Conservation (phyloP, 768 basidiomycete genomes). For the Suillus paluster region DNA sequence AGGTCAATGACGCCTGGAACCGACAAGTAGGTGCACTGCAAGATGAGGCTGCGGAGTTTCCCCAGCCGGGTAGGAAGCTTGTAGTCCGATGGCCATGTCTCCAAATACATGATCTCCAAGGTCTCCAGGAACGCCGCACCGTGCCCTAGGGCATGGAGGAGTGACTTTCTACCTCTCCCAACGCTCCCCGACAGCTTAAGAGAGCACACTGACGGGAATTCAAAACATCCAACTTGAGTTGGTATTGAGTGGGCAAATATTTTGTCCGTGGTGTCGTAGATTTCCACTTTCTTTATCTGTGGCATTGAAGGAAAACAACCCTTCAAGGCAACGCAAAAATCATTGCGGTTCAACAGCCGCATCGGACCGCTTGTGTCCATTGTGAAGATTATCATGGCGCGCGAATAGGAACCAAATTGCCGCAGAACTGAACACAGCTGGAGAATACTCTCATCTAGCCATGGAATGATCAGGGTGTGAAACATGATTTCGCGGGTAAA, state of each 20-base stretch:
- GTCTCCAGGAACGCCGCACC: neutral
- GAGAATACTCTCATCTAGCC: conserved; percentile 21
- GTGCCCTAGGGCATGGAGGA: neutral
- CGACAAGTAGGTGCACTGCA: conserved; percentile 5
- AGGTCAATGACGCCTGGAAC: neutral
- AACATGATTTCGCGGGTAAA: conserved; percentile 18
- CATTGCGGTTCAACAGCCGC: neutral
- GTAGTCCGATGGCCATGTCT: neutral
- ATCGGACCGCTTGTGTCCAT: neutral
- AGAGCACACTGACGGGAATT: neutral
- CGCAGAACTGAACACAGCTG: neutral
- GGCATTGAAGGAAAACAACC: neutral
- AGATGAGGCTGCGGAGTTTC: conserved; percentile 5
- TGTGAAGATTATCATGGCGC: neutral
- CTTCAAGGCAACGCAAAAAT: neutral
- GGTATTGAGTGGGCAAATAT: neutral
- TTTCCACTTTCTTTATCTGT: neutral
- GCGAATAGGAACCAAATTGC: neutral
- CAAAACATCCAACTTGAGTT: neutral
- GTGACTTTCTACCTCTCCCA: neutral
- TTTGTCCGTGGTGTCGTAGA: neutral
- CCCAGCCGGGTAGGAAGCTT: neutral
- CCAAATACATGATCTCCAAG: neutral
- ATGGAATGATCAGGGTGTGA: conserved; percentile 34
- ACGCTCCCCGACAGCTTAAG: neutral